These are phyloP conservation scores for Populus tomentosa DNA, from an alignment of 441 rosid species.

Conservation along the genomic window DNA sequence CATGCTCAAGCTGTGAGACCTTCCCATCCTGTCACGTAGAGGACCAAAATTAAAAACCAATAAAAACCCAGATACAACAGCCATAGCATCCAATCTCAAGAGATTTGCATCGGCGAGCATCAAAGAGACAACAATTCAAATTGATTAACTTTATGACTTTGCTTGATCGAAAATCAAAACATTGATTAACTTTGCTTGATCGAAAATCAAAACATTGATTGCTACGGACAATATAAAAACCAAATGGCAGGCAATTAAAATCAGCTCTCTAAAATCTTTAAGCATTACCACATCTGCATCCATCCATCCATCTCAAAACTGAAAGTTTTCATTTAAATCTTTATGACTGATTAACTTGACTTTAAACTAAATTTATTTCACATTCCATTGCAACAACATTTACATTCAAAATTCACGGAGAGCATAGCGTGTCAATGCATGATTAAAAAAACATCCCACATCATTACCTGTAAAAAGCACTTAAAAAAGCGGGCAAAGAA, in stretches of 20 bases:
- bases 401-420: neutral
- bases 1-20: slow-evolving; percentile 96
- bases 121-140: neutral
- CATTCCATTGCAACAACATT: neutral
- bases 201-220: neutral
- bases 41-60: slow-evolving; percentile 3
- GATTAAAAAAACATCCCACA: neutral
- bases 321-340: neutral
- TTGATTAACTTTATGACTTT: neutral
- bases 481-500: too few relatives aligned
- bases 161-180: neutral
- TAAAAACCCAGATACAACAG: neutral
- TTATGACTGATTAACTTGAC: neutral
- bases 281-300: neutral
- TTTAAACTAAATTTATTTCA: neutral
- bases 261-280: neutral
- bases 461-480: neutral
- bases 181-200: neutral
- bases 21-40: slow-evolving; percentile 76
- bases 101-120: neutral
- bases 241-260: neutral
- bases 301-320: neutral
- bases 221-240: neutral
- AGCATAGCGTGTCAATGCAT: neutral
- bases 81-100: neutral